Percentiles rank a stretch among this genome's conserved stretches.
phyloP scores from a whole-genome alignment of 179 eudicot species.

The Carnegiea gigantea region DNA sequence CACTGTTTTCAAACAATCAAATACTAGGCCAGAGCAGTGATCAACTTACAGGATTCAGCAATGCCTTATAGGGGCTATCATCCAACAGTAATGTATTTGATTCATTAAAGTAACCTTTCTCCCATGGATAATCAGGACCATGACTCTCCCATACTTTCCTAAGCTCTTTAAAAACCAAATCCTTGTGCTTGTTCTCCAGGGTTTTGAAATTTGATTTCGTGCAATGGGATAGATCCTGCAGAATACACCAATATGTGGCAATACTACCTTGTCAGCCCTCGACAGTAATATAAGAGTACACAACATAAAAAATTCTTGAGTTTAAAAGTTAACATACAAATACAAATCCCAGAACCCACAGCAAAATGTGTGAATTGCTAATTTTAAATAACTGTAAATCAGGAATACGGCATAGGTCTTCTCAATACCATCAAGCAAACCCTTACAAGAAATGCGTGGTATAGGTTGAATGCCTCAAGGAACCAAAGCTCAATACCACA shows the following conservation, averaged over 20 bases:
- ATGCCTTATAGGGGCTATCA: slow-evolving; percentile 96
- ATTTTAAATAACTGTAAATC: background rate
- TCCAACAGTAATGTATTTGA: slow-evolving; percentile 82
- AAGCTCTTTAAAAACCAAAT: slow-evolving; percentile 74
- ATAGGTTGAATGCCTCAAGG: background rate
- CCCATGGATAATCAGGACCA: slow-evolving; percentile 61
- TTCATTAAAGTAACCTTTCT: slow-evolving; percentile 64
- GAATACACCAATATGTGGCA: slow-evolving; percentile 12
- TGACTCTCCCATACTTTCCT: slow-evolving; percentile 66
- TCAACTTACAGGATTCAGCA: slow-evolving; percentile 82
- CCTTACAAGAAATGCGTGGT: background rate
- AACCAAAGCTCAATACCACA: background rate
- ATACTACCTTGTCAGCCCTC: background rate
- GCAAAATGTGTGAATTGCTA: background rate
- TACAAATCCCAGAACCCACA: background rate
- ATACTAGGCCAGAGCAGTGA: slow-evolving; percentile 11
- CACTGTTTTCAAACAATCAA: background rate
- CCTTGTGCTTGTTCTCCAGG: slow-evolving; percentile 71
- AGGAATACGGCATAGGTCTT: background rate
- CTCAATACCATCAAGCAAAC: background rate
- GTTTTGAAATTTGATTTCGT: slow-evolving; percentile 67
- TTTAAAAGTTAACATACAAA: background rate
- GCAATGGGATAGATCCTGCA: slow-evolving; percentile 75
- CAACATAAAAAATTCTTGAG: background rate
- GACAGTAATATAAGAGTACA: background rate